These are phyloP conservation scores for Apophysomyces trapeziformis DNA, from an alignment of 371 early-diverging fungal species.

Conservation along the genomic window DNA sequence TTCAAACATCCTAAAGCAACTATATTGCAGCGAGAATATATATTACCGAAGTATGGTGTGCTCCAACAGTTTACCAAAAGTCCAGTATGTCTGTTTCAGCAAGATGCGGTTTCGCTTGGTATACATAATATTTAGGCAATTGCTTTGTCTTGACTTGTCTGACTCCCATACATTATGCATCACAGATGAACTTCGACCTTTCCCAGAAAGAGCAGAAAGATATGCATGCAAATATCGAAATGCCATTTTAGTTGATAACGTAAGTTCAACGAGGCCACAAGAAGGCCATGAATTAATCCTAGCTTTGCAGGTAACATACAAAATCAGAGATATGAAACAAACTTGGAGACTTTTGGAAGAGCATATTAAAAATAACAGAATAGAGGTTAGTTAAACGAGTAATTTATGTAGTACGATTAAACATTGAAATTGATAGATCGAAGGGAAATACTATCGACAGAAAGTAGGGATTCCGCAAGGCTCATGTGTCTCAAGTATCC, in stretches of 20 bases:
- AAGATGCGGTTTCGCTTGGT: conserved; percentile 15
- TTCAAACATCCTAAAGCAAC: background rate
- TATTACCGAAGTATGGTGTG: conserved; percentile 52
- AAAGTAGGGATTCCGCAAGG: conserved; percentile 88
- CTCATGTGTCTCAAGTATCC: conserved; percentile 78
- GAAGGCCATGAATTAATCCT: background rate
- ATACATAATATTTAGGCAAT: background rate
- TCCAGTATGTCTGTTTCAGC: conserved; percentile 29
- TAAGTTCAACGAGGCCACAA: conserved; percentile 12
- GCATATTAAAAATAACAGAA: conserved; percentile 59
- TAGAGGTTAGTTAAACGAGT: conserved; percentile 54
- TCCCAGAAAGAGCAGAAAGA: conserved; percentile 48
- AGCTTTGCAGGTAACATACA: conserved; percentile 39
- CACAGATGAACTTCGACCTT: conserved; percentile 43
- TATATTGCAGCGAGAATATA: conserved; percentile 60
- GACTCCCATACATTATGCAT: background rate
- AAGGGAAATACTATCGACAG: conserved; percentile 64
- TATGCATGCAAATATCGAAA: conserved; percentile 48
- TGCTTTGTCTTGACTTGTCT: background rate
- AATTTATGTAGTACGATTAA: background rate
- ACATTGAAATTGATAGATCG: conserved; percentile 37
- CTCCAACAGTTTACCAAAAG: conserved; percentile 35
- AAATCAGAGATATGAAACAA: conserved; percentile 25
- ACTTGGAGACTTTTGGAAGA: conserved; percentile 32
- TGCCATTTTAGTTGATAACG: conserved; percentile 68